These are phyloP conservation scores for Calcarisporium arbuscula DNA, from an alignment of 2,329 filamentous ascomycete species.

Conservation along the genomic window DNA sequence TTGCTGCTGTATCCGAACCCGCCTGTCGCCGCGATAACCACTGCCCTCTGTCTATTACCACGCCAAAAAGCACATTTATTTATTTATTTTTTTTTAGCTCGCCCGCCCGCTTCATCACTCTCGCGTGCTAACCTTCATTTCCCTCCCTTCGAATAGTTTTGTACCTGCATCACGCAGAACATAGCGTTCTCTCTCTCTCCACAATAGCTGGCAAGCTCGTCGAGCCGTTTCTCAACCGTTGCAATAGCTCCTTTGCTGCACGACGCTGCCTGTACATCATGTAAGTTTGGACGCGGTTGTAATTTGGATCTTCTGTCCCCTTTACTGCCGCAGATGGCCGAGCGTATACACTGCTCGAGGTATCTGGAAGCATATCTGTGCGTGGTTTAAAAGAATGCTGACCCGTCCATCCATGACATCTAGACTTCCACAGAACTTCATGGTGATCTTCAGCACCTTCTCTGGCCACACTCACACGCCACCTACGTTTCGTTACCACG, in stretches of 20 bases:
- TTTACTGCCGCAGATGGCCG: too few species aligned
- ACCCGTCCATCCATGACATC: constrained; percentile 2
- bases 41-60: not conserved
- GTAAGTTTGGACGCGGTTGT: too few species aligned
- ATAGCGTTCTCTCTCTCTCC: constrained; percentile 5
- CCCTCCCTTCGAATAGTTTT: constrained; percentile 15
- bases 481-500: too few species aligned
- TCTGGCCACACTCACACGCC: too few species aligned
- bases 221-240: too few species aligned
- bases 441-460: constrained; percentile 15
- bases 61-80: constrained; percentile 1
- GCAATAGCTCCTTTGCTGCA: too few species aligned
- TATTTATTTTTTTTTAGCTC: too few species aligned
- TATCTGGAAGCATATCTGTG: not conserved
- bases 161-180: constrained; percentile 14
- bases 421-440: too few species aligned
- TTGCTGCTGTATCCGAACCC: too few species aligned
- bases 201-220: constrained; percentile 2
- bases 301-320: too few species aligned
- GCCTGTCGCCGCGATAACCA: not conserved
- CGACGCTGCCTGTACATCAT: too few species aligned
- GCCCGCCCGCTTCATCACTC: not conserved
- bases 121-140: constrained; percentile 14
- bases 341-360: too few species aligned
- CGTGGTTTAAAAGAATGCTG: constrained; percentile 8